Percentiles rank a stretch among this genome's conserved stretches.
Conservation (phyloP, 257 asterid species). For the Voacanga thouarsii region DNA sequence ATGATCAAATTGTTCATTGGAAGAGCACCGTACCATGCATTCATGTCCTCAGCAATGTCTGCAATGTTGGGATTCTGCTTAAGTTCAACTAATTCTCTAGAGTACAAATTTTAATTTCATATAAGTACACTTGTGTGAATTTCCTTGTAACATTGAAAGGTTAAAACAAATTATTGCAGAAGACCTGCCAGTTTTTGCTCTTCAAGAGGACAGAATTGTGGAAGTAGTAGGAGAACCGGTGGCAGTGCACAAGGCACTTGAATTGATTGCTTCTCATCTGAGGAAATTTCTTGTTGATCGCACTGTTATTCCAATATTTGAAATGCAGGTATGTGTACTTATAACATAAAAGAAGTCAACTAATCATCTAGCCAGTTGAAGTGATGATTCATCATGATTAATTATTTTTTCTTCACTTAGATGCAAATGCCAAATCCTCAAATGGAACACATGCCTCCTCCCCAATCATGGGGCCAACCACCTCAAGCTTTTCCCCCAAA, state of each 20-base stretch:
- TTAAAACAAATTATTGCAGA: constrained; percentile 41
- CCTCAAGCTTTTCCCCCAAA: constrained; percentile 66
- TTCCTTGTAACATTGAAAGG: neutral
- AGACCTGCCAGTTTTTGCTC: constrained; percentile 77
- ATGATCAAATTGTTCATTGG: neutral
- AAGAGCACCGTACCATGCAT: neutral
- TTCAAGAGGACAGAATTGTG: constrained; percentile 85
- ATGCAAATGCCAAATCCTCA: constrained; percentile 65
- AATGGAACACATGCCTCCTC: constrained; percentile 68
- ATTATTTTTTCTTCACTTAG: constrained; percentile 22
- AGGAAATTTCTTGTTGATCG: constrained; percentile 88
- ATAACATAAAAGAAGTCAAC: neutral
- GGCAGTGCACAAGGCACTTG: constrained; percentile 73
- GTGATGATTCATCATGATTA: constrained; percentile 9
- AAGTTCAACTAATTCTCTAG: neutral
- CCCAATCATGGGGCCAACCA: constrained; percentile 81
- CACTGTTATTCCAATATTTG: constrained; percentile 68
- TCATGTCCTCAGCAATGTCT: neutral
- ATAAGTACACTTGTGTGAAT: neutral
- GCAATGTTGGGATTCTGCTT: neutral
- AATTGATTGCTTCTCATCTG: constrained; percentile 71
- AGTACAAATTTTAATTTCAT: neutral
- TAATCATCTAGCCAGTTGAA: constrained; percentile 4
- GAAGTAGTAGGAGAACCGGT: constrained; percentile 86
- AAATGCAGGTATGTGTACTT: constrained; percentile 65